Conservation (phyloP, 2,329 filamentous ascomycete genomes). For the Fusarium sp. region DNA sequence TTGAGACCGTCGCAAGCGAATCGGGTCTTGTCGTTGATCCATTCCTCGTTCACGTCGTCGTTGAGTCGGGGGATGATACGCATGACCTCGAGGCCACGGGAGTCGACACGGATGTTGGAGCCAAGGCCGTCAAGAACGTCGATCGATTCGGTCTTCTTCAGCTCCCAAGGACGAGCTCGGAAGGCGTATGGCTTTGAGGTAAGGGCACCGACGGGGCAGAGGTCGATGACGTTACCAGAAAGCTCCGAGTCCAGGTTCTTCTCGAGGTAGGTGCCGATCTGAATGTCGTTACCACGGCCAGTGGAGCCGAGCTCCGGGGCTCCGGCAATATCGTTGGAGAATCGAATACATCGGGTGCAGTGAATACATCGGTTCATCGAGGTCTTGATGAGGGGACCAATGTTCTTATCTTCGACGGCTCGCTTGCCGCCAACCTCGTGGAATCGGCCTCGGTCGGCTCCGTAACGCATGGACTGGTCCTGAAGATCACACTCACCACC, state of each 20-base stretch:
- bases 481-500: conserved; percentile 99
- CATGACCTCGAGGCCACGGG: conserved; percentile 95
- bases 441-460: conserved; percentile 93
- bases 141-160: conserved; percentile 95
- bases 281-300: conserved; percentile 94
- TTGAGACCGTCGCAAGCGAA: conserved; percentile 97
- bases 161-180: conserved; percentile 94
- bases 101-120: conserved; percentile 93
- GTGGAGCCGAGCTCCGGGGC: conserved; percentile 94
- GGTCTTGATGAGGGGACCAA: conserved; percentile 96
- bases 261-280: conserved; percentile 98
- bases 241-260: conserved; percentile 92
- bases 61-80: conserved; percentile 91
- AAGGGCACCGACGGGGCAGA: conserved; percentile 95
- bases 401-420: conserved; percentile 99
- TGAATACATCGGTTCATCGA: conserved; percentile 99
- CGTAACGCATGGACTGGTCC: conserved; percentile 99
- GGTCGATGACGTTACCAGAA: conserved; percentile 96
- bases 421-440: conserved; percentile 96
- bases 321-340: conserved; percentile 96
- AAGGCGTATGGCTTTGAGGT: conserved; percentile 98
- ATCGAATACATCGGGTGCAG: conserved; percentile 97
- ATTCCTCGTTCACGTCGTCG: conserved; percentile 98
- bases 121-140: conserved; percentile 93
- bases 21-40: conserved; percentile 98